Base-by-base conservation (phyloP, 2,329 filamentous ascomycete genomes). In the Teratosphaeria nubilosa region DNA sequence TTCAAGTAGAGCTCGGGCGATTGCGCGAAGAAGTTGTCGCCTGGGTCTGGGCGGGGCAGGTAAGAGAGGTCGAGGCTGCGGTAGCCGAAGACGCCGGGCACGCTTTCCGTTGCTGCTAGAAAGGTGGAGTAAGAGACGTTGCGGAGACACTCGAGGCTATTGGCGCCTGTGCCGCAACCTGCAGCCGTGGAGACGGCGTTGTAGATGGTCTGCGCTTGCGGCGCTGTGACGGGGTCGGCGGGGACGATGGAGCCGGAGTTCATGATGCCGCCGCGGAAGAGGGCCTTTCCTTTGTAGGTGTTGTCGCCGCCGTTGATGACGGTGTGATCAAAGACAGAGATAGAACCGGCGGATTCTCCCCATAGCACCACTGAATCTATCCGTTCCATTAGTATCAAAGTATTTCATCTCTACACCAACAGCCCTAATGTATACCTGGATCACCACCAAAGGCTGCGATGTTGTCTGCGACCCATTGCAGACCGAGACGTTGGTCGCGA, bases 201-300 rank as follows among this genome's bases (percentile, higher is more conserved):
- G 58, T 73, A 54, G 16, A 88, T 73, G 1, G 70, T 76, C 67
- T 91, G 87, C 0, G 79, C 82, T 70, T 89, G 88, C 11, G 76
- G 73, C 31, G 81, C 80, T 65, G 90, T 86, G 0, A 90, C 82
- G 0, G 80, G 77, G 20, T 74, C 53, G 0, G 85, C 78, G 0
- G 86, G 85, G 0, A 82, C 73, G 3, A 86, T 70, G 56, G 79
- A 83, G 3, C 87, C 87, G 1, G 84, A 88, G 74, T 87, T 82
- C 88, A 94, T 91, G 65, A 92, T 91, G 27, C 78, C 88, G 1
- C 77, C 88, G 27, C 86, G 82, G 80, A 94, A 92, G 0, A 94
- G 78, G 1, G 84, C 77, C 65, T 86, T 84, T 56, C 85, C 86
- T 2, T 91, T 90, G 75, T 91, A 91, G 0, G 77, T 85, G 68